Base-by-base conservation (phyloP, 495 filamentous ascomycete species). In the Neurospora sp. region DNA sequence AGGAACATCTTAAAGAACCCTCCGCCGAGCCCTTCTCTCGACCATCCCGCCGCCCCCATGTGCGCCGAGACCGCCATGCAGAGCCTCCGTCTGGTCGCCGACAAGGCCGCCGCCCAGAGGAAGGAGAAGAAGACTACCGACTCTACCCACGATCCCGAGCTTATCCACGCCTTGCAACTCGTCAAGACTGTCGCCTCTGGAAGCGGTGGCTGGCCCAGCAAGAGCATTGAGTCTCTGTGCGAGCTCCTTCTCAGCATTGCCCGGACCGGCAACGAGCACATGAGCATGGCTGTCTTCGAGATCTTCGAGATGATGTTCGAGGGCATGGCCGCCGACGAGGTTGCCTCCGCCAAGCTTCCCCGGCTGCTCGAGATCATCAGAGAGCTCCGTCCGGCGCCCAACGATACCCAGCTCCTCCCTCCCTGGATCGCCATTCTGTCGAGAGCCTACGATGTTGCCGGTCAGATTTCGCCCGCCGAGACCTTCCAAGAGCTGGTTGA, bases 371-470 rank as follows among this genome's bases (percentile, higher is more conserved):
- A 96, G 74, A 86, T 88, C 24, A 97, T 99, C 76, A 89, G 89
- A 34, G 94, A 98, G 82, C 84, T 98, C 71, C 92, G 93, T 75
- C 96, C 96, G 37, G 92, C 93, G 9, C 87, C 93, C 76, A 95
- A 92, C 79, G 96, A 99, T 83, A 93, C 94, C 0, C 94, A 97
- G 81, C 85, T 98, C 34, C 87, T 98, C 0, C 96, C 96, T 0
- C 93, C 96, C 1, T 99, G 96, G 96, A 93, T 98, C 74, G 96
- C 94, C 5, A 94, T 99, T 45, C 81, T 98, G 17, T 97, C 95
- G 13, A 87, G 96, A 81, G 96, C 93, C 3, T 97, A 97, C 80
- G 94, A 98, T 81, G 94, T 98, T 7, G 93, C 93, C 19, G 90
- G 93, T 4, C 93, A 97, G 78, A 89, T 97, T 71, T 87, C 89